Percentiles rank a stretch among this genome's conserved stretches.
Evolutionary conservation across 495 filamentous ascomycete species (phyloP).

Genomic region (Cetradonia linearis): DNA sequence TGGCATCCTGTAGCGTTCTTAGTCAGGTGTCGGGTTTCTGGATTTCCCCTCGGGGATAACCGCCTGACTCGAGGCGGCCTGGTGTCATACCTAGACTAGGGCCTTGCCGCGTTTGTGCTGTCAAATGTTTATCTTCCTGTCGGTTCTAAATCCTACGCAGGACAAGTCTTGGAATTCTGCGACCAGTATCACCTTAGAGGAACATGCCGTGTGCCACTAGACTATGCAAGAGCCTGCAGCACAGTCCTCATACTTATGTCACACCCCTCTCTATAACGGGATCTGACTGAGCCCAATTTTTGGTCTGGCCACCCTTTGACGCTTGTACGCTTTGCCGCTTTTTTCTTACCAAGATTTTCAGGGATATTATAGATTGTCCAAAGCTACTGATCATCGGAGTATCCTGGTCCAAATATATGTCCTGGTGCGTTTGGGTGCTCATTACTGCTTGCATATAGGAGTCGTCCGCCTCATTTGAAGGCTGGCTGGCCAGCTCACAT

Average conservation of each 20-base stretch:
- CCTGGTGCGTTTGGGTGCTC: background rate
- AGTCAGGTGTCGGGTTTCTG: background rate
- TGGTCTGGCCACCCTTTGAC: background rate
- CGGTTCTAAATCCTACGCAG: background rate
- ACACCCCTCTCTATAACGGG: background rate
- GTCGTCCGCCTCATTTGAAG: background rate
- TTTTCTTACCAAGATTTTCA: background rate
- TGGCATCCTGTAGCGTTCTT: background rate
- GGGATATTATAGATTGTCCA: background rate
- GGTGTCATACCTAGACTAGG: background rate
- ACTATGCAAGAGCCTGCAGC: background rate
- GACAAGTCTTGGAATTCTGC: background rate
- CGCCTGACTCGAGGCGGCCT: background rate
- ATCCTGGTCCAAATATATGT: background rate
- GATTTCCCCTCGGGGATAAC: background rate
- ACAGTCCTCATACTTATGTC: background rate
- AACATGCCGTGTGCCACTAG: background rate
- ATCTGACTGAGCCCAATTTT: background rate
- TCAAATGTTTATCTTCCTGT: background rate
- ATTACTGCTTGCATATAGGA: background rate
- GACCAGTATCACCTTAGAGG: background rate
- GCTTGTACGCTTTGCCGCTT: background rate
- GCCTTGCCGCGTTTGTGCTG: background rate
- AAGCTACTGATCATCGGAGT: background rate
- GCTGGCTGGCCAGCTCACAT: background rate